A percentile compares a stretch with the other conserved stretches of the same genome.
These are phyloP conservation scores for Ascoidea tarda DNA, from an alignment of 805 yeast genomes.

Conservation along the genomic window DNA sequence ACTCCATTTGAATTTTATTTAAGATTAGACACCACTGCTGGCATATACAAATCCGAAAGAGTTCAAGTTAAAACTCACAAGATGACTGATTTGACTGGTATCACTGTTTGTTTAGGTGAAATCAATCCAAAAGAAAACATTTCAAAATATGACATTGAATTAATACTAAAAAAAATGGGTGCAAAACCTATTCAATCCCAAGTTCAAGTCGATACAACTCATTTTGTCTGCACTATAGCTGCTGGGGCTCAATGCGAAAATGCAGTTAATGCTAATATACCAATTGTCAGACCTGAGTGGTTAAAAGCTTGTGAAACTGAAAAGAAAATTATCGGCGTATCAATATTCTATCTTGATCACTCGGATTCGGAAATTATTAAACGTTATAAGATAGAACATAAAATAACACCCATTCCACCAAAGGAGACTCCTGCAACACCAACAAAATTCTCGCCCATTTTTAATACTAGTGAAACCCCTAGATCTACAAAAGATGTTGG, in stretches of 20 bases:
- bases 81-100: slow-evolving; percentile 91
- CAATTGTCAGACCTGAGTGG: slow-evolving; percentile 94
- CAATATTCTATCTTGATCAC: slow-evolving; percentile 47
- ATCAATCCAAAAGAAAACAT: slow-evolving; percentile 40
- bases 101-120: slow-evolving; percentile 81
- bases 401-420: too few relatives aligned
- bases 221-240: slow-evolving; percentile 66
- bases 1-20: slow-evolving; percentile 68
- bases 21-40: slow-evolving; percentile 79
- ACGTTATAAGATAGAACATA: not conserved
- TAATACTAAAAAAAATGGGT: slow-evolving; percentile 54
- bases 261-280: slow-evolving; percentile 78
- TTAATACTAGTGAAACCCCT: not conserved
- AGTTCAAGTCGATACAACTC: slow-evolving; percentile 87
- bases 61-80: slow-evolving; percentile 75
- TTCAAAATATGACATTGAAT: slow-evolving; percentile 40
- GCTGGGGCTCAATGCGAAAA: slow-evolving; percentile 61
- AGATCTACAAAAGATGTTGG: not conserved
- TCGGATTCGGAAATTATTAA: not conserved
- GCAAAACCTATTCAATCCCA: slow-evolving; percentile 64
- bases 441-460: not conserved
- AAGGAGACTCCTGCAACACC: not conserved
- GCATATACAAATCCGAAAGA: slow-evolving; percentile 56
- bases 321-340: slow-evolving; percentile 82
- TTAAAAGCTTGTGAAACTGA: slow-evolving; percentile 83